Conservation (phyloP, 1,284 basidiomycete species). For the Cryptococcus deneoformans region DNA sequence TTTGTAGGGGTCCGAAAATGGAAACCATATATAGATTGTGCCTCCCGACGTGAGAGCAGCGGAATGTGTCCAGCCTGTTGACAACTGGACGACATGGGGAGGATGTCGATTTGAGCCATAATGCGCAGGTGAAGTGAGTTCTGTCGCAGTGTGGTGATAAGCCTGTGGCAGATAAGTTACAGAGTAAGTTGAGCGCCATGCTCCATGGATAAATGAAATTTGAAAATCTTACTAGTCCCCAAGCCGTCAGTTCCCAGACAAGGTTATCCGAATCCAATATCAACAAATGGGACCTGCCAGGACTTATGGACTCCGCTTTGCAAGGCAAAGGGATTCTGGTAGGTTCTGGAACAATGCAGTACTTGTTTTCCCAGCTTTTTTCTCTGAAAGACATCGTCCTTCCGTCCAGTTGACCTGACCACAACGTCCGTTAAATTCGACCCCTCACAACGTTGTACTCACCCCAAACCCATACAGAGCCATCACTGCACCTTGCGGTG, state of each 20-base stretch:
- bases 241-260: constrained; percentile 43
- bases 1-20: constrained; percentile 49
- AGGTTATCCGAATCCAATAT: constrained; percentile 44
- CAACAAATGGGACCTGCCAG: constrained; percentile 36
- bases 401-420: constrained; percentile 62
- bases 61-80: constrained; percentile 71
- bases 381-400: constrained; percentile 20
- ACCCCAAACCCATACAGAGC: constrained; percentile 81
- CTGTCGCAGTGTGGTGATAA: constrained; percentile 36
- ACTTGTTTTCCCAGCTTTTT: constrained; percentile 25
- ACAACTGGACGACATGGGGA: constrained; percentile 58
- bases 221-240: constrained; percentile 30
- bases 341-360: constrained; percentile 27
- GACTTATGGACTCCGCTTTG: constrained; percentile 27
- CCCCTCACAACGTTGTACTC: constrained; percentile 8
- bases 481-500: constrained; percentile 59
- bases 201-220: background rate
- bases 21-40: constrained; percentile 73
- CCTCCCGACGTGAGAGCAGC: constrained; percentile 66
- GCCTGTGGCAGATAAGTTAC: constrained; percentile 18
- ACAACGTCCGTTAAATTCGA: background rate
- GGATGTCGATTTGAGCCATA: constrained; percentile 21
- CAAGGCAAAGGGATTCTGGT: constrained; percentile 38
- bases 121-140: constrained; percentile 30
- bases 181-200: too few relatives aligned